Evolutionary conservation across 179 eudicot genomes (phyloP).

Genomic region (Carnegiea gigantea): DNA sequence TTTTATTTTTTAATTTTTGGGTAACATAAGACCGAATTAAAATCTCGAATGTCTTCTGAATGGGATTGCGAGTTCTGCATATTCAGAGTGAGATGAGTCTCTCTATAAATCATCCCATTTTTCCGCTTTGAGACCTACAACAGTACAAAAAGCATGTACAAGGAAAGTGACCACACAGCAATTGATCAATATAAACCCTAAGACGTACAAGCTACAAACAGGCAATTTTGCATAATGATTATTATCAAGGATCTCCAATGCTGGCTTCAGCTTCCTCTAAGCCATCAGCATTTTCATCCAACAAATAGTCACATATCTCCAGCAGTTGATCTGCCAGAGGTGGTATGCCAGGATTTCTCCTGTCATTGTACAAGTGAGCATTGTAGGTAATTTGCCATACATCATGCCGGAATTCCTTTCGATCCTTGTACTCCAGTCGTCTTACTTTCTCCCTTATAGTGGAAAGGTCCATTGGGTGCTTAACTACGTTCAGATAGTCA

Average conservation of each 20-base stretch:
- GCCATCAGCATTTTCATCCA: conserved; percentile 40
- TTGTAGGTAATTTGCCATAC: conserved; percentile 79
- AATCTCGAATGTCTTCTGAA: no score
- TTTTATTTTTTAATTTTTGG: no score
- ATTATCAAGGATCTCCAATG: conserved; percentile 33
- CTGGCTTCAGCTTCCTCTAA: conserved; percentile 77
- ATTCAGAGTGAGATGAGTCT: background rate
- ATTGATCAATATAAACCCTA: background rate
- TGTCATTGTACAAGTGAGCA: conserved; percentile 76
- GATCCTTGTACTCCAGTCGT: conserved; percentile 65
- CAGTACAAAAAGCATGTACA: background rate
- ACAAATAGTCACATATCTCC: conserved; percentile 71
- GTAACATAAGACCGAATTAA: no score
- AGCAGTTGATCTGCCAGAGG: conserved; percentile 92
- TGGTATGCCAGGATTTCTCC: conserved; percentile 88
- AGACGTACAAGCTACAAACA: conserved; percentile 7
- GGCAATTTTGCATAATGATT: background rate
- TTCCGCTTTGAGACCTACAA: background rate
- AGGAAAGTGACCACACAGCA: background rate
- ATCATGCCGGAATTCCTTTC: conserved; percentile 81
- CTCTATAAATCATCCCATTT: background rate
- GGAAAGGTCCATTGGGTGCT: conserved; percentile 86
- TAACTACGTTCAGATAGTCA: conserved; percentile 57
- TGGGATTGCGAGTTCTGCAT: no score
- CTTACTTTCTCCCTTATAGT: conserved; percentile 78